phyloP scores from a whole-genome alignment of 345 rosid species.

The Citrus trifoliata region DNA sequence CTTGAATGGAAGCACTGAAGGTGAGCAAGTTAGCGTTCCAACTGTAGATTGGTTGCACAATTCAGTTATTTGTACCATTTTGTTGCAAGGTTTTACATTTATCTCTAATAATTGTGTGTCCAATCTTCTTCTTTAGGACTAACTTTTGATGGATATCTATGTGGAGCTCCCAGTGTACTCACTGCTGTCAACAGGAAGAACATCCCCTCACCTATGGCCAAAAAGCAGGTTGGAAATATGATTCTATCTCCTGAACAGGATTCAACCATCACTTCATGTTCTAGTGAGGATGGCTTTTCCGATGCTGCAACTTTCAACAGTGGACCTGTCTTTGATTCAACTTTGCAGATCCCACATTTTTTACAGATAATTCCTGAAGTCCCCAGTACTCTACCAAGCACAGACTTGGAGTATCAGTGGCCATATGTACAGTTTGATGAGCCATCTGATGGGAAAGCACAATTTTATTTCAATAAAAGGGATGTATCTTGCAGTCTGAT shows the following conservation, averaged over 20 bases:
- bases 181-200: not conserved
- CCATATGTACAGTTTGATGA: constrained; percentile 7
- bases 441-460: constrained; percentile 7
- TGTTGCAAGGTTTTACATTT: not conserved
- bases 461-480: not conserved
- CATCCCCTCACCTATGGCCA: not conserved
- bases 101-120: not conserved
- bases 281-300: constrained; percentile 13
- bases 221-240: constrained; percentile 14
- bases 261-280: constrained; percentile 16
- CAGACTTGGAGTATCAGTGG: constrained; percentile 5
- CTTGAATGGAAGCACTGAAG: not conserved
- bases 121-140: constrained; percentile 2
- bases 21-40: not conserved
- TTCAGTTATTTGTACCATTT: not conserved
- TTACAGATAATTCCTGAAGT: constrained; percentile 7
- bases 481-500: not conserved
- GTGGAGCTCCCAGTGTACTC: not conserved
- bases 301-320: constrained; percentile 17
- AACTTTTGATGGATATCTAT: not conserved
- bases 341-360: constrained; percentile 5
- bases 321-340: constrained; percentile 12
- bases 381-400: not conserved
- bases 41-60: not conserved
- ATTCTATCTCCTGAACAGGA: constrained; percentile 14